These are phyloP conservation scores for Beauveria asiatica DNA, from an alignment of 2,329 filamentous ascomycete species.

Conservation along the genomic window DNA sequence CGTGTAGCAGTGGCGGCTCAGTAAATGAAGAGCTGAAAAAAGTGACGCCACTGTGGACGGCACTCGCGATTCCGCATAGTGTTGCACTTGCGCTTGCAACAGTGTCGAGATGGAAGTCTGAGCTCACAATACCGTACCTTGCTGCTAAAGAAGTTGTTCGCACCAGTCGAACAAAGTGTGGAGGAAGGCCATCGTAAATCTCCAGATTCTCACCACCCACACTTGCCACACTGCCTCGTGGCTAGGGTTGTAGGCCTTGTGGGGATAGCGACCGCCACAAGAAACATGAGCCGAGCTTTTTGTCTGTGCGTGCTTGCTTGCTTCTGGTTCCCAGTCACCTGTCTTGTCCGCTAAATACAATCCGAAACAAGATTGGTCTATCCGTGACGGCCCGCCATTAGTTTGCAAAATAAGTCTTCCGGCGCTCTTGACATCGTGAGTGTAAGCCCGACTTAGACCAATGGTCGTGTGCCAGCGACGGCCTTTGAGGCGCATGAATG, in stretches of 20 bases:
- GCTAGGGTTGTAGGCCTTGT: not conserved
- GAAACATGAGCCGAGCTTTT: not conserved
- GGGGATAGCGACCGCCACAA: not conserved
- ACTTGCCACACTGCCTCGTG: not conserved
- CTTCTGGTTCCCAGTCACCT: not conserved
- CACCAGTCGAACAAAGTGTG: no score
- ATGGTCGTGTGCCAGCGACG: no score
- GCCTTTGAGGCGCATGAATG: no score
- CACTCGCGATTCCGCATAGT: not conserved
- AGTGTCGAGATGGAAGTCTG: not conserved
- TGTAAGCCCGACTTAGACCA: no score
- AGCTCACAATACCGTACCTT: no score
- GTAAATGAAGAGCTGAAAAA: slow-evolving; percentile 4
- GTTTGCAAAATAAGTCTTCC: not conserved
- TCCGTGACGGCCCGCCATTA: not conserved
- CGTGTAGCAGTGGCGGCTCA: not conserved
- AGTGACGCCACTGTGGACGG: not conserved
- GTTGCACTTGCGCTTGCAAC: not conserved
- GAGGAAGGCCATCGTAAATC: no score
- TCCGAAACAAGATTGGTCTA: not conserved
- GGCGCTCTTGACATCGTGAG: no score
- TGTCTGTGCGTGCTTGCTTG: slow-evolving; percentile 2
- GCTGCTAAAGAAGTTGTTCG: no score
- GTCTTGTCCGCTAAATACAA: not conserved
- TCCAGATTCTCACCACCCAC: no score